phyloP scores from a whole-genome alignment of 805 yeast species.

The Kodamaea leandrae region DNA sequence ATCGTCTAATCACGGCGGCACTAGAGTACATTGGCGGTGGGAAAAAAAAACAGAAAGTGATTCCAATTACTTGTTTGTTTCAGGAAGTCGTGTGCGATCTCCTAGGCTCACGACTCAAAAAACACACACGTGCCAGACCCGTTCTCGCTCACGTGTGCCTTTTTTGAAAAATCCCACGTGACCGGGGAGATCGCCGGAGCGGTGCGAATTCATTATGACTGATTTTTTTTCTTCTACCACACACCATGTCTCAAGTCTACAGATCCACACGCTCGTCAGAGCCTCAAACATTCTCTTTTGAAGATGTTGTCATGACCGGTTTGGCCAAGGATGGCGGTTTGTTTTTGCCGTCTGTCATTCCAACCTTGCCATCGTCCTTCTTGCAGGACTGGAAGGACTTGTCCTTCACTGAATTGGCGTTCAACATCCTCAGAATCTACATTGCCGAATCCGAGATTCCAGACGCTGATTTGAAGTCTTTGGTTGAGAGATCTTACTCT shows the following conservation, averaged over 20 bases:
- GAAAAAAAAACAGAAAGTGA: neutral
- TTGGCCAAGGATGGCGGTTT: slow-evolving; percentile 96
- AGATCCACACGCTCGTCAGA: slow-evolving; percentile 74
- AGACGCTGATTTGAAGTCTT: slow-evolving; percentile 56
- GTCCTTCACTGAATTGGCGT: slow-evolving; percentile 83
- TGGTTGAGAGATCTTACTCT: slow-evolving; percentile 74
- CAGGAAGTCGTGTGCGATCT: slow-evolving; percentile 1
- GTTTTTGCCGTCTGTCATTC: slow-evolving; percentile 82
- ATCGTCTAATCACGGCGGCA: slow-evolving; percentile 11
- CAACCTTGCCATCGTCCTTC: slow-evolving; percentile 58
- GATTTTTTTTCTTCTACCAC: slow-evolving; percentile 1
- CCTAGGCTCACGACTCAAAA: no score
- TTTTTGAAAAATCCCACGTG: neutral
- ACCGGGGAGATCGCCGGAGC: neutral
- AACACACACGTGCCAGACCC: no score
- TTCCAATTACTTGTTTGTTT: neutral
- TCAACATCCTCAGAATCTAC: slow-evolving; percentile 78
- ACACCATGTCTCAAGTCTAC: slow-evolving; percentile 54
- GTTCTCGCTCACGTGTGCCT: no score
- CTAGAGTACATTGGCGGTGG: neutral
- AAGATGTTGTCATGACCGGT: slow-evolving; percentile 84
- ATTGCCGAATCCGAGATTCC: slow-evolving; percentile 73
- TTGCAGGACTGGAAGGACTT: slow-evolving; percentile 67
- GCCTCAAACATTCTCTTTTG: slow-evolving; percentile 59
- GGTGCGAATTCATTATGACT: neutral